Base-by-base conservation (phyloP, 192 early-diverging fungal species). In the Backusella liffmaniae region DNA sequence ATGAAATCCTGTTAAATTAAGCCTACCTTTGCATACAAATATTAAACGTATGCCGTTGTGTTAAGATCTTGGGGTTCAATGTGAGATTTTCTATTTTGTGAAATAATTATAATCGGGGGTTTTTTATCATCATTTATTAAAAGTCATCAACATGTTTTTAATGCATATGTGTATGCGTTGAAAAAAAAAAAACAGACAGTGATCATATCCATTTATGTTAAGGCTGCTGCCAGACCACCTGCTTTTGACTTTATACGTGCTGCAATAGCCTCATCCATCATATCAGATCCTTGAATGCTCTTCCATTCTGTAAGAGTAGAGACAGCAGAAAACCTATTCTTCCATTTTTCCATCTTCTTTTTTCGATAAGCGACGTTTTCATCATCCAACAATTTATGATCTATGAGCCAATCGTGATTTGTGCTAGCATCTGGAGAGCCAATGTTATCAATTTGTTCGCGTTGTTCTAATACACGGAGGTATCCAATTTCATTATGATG, bases 401-500 rank as follows among this genome's bases (percentile, higher is more conserved):
- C 75, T 18, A 67, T 12, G 12, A 70, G 5, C 75, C 75, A 76
- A 30, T 74, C 73, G 5, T 62, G 62, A 1, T 37, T 34, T 6
- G 15, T 37, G 9, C 9, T 62, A 30, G 2, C 26, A 13, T 23
- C 39, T 26, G 21, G 13, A 46, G 21, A 12, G 0, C 3, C 15
- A 30, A 23, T 34, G 16, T 9, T 16, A 29, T 29, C 70, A 4
- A 44, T 10, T 32, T 71, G 70, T 29, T 73, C 72, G 9, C 53
- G 23, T 34, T 68, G 62, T 26, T 74, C 62, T 42, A 67, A 65
- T 41, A 44, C 66, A 2, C 65, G 42, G 2, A 76, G 36, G 37
- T 70, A 76, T n/a, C 75, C 67, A 76, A 76, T 76, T n/a, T 76
- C 75, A 59, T 76, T 67, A 21, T 70, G 69, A 35, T 76, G 74